Evolutionary conservation across 2,329 filamentous ascomycete genomes (phyloP).

Genomic region (Gnomoniopsis sp.): DNA sequence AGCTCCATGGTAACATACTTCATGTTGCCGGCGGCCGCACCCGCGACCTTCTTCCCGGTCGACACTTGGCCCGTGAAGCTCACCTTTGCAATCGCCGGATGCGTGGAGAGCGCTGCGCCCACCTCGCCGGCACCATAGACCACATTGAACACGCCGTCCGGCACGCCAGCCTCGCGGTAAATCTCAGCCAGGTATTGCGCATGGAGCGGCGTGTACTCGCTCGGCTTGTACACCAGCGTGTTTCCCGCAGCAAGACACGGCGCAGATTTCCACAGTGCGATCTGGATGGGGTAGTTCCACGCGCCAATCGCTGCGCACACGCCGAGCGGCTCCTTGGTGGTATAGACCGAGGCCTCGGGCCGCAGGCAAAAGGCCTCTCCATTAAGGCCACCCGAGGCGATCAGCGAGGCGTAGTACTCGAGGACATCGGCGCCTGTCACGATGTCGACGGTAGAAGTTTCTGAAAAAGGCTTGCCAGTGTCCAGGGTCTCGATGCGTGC

Average conservation of each 20-base stretch:
- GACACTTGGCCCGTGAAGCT: slow-evolving; percentile 86
- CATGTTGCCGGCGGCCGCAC: slow-evolving; percentile 71
- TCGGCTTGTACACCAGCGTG: slow-evolving; percentile 88
- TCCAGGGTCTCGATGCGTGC: slow-evolving; percentile 78
- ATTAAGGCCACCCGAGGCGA: slow-evolving; percentile 74
- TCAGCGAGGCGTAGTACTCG: slow-evolving; percentile 80
- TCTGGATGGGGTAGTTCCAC: slow-evolving; percentile 92
- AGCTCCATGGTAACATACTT: slow-evolving; percentile 93
- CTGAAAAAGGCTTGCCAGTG: slow-evolving; percentile 81
- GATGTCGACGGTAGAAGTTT: slow-evolving; percentile 81
- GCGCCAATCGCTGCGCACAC: slow-evolving; percentile 86
- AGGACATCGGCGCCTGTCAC: slow-evolving; percentile 80
- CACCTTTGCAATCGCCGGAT: slow-evolving; percentile 75
- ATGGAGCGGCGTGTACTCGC: slow-evolving; percentile 83
- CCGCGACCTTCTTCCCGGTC: slow-evolving; percentile 79
- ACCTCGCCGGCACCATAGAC: slow-evolving; percentile 77
- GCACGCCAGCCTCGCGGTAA: slow-evolving; percentile 75
- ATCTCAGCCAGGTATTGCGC: slow-evolving; percentile 71
- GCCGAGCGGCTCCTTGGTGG: slow-evolving; percentile 75
- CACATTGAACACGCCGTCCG: slow-evolving; percentile 82
- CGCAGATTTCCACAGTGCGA: slow-evolving; percentile 85
- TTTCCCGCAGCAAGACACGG: slow-evolving; percentile 84
- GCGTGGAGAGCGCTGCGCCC: slow-evolving; percentile 70
- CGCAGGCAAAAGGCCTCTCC: slow-evolving; percentile 75
- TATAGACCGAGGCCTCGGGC: slow-evolving; percentile 77